Percentiles rank a stretch among this genome's conserved stretches.
These are phyloP conservation scores for Prunus salicina DNA, from an alignment of 306 rosid genomes.

Conservation along the genomic window DNA sequence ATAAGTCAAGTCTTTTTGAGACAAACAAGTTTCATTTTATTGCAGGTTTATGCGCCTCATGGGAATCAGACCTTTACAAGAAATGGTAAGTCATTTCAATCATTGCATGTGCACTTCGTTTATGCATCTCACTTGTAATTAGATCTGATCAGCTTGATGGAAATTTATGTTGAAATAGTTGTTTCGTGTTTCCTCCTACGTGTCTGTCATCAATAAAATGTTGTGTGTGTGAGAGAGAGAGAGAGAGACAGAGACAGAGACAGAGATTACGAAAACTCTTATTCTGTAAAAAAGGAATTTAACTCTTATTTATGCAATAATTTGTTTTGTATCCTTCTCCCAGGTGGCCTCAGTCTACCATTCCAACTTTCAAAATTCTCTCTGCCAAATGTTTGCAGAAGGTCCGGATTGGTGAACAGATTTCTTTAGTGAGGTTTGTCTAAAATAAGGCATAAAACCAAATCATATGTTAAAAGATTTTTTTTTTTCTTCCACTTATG, in stretches of 20 bases:
- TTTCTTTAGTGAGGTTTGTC: conserved; percentile 81
- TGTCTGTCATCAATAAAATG: neutral
- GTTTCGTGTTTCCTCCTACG: neutral
- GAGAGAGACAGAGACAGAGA: neutral
- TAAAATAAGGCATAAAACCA: conserved; percentile 4
- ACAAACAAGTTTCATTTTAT: conserved; percentile 16
- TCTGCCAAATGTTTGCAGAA: conserved; percentile 61
- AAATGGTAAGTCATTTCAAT: conserved; percentile 61
- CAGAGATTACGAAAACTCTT: neutral
- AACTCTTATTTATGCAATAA: neutral
- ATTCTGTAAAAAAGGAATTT: neutral
- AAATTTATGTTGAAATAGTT: neutral
- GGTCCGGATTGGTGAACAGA: conserved; percentile 66
- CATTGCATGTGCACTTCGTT: neutral
- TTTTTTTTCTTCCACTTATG: neutral
- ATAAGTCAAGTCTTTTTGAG: conserved; percentile 7
- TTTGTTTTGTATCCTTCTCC: conserved; percentile 16
- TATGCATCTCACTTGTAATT: neutral
- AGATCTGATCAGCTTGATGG: neutral
- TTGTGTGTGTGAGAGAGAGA: neutral
- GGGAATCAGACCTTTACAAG: conserved; percentile 71
- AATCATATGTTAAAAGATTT: neutral
- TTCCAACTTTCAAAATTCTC: conserved; percentile 75
- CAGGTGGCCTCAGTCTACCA: conserved; percentile 88
- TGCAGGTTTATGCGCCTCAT: conserved; percentile 83